Conservation (phyloP, 129 eudicot genomes). For the Helianthus tuberosus region DNA sequence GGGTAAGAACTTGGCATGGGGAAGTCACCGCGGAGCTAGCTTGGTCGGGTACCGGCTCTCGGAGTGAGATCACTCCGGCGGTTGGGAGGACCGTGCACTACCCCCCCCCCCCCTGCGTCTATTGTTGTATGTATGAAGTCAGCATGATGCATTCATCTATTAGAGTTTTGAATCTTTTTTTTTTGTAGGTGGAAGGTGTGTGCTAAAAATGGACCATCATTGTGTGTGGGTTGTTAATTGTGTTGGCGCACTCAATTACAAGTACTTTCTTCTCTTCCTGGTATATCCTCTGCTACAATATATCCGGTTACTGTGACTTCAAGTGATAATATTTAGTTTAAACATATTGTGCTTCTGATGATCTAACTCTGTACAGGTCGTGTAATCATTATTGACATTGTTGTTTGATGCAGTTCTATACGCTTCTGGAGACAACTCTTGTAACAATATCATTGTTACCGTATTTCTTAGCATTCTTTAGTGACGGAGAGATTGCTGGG, state of each 20-base stretch:
- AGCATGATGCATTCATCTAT: not conserved
- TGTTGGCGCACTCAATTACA: slow-evolving; percentile 94
- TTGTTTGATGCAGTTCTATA: slow-evolving; percentile 74
- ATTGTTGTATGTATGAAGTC: not conserved
- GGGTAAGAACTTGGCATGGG: no score
- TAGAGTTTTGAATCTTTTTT: not conserved
- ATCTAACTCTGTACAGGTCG: not conserved
- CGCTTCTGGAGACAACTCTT: slow-evolving; percentile 85
- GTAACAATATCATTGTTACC: slow-evolving; percentile 79
- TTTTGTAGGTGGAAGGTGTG: slow-evolving; percentile 88
- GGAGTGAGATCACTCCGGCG: no score
- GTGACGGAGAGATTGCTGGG: slow-evolving; percentile 88
- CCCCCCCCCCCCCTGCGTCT: no score
- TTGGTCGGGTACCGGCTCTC: no score
- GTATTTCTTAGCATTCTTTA: slow-evolving; percentile 76
- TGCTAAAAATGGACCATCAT: slow-evolving; percentile 97
- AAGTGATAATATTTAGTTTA: not conserved
- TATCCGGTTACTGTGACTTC: not conserved
- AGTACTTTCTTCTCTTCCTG: slow-evolving; percentile 93
- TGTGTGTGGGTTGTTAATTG: slow-evolving; percentile 99
- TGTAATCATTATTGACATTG: not conserved
- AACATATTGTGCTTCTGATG: not conserved
- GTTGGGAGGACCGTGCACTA: no score
- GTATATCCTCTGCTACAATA: slow-evolving; percentile 38
- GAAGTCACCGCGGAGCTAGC: no score